Conservation (phyloP, 441 rosid species). For the Bruguiera hainesii region DNA sequence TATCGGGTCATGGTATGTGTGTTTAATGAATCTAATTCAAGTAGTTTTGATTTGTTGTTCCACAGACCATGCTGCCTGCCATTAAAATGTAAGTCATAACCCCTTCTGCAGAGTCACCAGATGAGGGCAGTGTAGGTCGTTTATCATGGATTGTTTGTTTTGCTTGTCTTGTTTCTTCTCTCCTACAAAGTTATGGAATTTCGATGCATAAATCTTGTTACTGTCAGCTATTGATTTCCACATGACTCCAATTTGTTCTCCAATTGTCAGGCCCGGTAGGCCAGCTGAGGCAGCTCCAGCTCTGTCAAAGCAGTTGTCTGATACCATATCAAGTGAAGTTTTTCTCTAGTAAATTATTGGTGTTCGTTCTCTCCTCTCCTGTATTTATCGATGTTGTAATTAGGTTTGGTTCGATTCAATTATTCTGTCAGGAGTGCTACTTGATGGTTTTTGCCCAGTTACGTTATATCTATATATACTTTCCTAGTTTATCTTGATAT, state of each 20-base stretch:
- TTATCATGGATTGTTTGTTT: constrained; percentile 12
- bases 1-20: background rate
- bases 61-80: constrained; percentile 88
- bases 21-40: background rate
- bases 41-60: constrained; percentile 8
- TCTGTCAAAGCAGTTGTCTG: constrained; percentile 71
- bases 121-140: constrained; percentile 80
- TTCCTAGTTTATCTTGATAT: background rate
- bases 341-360: constrained; percentile 8
- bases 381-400: too few relatives aligned
- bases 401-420: background rate
- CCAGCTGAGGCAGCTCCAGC: constrained; percentile 87
- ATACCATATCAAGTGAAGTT: constrained; percentile 42
- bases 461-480: background rate
- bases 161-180: background rate
- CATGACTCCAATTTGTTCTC: constrained; percentile 95
- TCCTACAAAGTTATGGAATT: constrained; percentile 14
- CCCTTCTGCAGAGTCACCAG: constrained; percentile 69
- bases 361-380: background rate
- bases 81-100: constrained; percentile 92
- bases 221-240: constrained; percentile 82
- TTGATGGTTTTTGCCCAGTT: background rate
- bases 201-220: constrained; percentile 11
- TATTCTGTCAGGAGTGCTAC: background rate
- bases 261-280: constrained; percentile 88